Percentiles rank a stretch among this genome's conserved stretches.
These are phyloP conservation scores for Rosellinia necatrix DNA, from an alignment of 2,329 filamentous ascomycete genomes.

Conservation along the genomic window DNA sequence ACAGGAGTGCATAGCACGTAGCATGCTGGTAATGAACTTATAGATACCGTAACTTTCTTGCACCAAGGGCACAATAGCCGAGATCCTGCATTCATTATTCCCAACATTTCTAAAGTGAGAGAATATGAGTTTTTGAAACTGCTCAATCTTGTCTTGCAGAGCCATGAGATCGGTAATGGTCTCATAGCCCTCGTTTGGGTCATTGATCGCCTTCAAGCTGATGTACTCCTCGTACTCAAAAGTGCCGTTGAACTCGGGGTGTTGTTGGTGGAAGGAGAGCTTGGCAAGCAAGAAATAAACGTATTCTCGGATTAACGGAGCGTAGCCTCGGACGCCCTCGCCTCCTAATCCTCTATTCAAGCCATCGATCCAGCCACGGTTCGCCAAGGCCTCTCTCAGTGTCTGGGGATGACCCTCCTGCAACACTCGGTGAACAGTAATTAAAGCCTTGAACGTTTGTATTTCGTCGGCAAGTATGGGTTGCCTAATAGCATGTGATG, in stretches of 20 bases:
- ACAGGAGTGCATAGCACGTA: slow-evolving; percentile 96
- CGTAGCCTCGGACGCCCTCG: slow-evolving; percentile 88
- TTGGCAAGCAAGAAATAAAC: slow-evolving; percentile 95
- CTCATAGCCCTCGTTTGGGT: slow-evolving; percentile 97
- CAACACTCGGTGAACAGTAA: slow-evolving; percentile 95
- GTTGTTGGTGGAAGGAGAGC: slow-evolving; percentile 93
- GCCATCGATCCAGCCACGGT: slow-evolving; percentile 90
- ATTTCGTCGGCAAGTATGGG: slow-evolving; percentile 98
- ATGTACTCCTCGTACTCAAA: slow-evolving; percentile 99
- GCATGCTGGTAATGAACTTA: slow-evolving; percentile 99
- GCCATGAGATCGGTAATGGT: slow-evolving; percentile 97
- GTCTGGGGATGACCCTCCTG: slow-evolving; percentile 93
- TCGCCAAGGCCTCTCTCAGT: slow-evolving; percentile 84
- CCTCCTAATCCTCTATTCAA: slow-evolving; percentile 81
- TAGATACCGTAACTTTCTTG: slow-evolving; percentile 99
- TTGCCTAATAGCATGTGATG: slow-evolving; percentile 61
- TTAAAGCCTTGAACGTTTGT: slow-evolving; percentile 97
- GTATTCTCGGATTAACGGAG: slow-evolving; percentile 92
- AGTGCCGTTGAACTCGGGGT: slow-evolving; percentile 96
- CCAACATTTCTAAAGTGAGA: slow-evolving; percentile 90
- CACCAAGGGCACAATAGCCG: slow-evolving; percentile 87
- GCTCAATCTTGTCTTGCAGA: slow-evolving; percentile 96
- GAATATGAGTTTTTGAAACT: slow-evolving; percentile 98
- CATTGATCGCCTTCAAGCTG: slow-evolving; percentile 95
- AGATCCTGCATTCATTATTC: slow-evolving; percentile 97